Evolutionary conservation across 371 early-diverging fungal genomes (phyloP).

Genomic region (Mucor piriformis): DNA sequence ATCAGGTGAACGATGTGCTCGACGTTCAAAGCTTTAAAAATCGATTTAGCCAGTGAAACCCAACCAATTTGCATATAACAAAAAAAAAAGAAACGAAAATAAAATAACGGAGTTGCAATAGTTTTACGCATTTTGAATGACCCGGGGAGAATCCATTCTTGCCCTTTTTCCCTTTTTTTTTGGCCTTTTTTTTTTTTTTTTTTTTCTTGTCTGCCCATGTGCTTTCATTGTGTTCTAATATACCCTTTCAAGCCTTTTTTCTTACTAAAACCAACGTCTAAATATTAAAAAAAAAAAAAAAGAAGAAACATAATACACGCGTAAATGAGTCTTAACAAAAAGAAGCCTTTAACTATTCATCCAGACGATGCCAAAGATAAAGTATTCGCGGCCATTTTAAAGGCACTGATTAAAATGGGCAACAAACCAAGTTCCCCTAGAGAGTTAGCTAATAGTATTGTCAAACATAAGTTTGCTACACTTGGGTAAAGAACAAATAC

Average conservation of each 20-base stretch:
- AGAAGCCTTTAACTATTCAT: slow-evolving; percentile 45
- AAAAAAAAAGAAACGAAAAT: no score
- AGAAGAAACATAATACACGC: no score
- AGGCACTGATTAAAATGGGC: slow-evolving; percentile 69
- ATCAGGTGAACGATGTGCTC: background rate
- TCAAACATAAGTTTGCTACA: slow-evolving; percentile 73
- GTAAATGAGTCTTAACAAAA: background rate
- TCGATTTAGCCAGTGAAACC: no score
- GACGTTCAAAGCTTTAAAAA: no score
- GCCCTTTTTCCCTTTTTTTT: background rate
- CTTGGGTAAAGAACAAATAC: slow-evolving; percentile 57
- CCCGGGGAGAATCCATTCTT: background rate
- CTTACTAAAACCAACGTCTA: background rate
- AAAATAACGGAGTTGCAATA: background rate
- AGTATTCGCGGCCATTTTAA: slow-evolving; percentile 80
- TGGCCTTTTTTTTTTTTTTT: background rate
- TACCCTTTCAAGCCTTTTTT: background rate
- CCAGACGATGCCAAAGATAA: slow-evolving; percentile 82
- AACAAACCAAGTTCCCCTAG: slow-evolving; percentile 84
- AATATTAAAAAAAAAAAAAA: background rate
- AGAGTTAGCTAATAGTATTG: slow-evolving; percentile 76
- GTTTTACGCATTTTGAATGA: background rate
- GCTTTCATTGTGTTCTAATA: background rate
- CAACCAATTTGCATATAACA: no score
- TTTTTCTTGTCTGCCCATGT: background rate